These are phyloP conservation scores for Acarospora socialis DNA, from an alignment of 2,329 filamentous ascomycete genomes.

Conservation along the genomic window DNA sequence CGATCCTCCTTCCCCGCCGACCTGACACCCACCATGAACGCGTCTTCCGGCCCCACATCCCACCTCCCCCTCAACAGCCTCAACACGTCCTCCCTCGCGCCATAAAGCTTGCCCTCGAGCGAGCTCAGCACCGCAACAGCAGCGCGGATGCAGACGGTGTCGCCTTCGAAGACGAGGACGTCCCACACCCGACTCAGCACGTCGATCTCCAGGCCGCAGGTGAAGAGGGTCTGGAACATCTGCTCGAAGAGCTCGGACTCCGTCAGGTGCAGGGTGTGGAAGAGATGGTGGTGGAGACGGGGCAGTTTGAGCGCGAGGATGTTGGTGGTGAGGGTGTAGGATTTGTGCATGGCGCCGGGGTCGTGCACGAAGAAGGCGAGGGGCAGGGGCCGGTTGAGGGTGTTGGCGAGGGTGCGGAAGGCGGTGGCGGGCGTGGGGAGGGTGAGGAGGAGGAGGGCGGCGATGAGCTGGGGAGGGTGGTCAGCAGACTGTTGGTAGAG, in stretches of 20 bases:
- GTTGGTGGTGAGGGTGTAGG: conserved; percentile 40
- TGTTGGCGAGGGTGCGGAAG: conserved; percentile 46
- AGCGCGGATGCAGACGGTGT: conserved; percentile 54
- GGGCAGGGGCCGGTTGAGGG: conserved; percentile 46
- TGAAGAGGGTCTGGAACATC: conserved; percentile 39
- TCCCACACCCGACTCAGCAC: conserved; percentile 65
- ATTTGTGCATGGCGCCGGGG: conserved; percentile 38
- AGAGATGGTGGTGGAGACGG: conserved; percentile 38
- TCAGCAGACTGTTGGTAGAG: conserved; percentile 3
- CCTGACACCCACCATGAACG: conserved; percentile 15
- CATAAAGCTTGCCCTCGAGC: conserved; percentile 38
- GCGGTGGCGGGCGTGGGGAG: conserved; percentile 37
- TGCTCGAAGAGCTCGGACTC: conserved; percentile 35
- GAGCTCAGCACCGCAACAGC: conserved; percentile 50
- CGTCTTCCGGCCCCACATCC: conserved; percentile 16
- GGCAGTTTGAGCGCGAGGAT: conserved; percentile 46
- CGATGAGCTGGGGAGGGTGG: conserved; percentile 29
- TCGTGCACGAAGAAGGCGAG: conserved; percentile 48
- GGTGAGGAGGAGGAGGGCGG: conserved; percentile 44
- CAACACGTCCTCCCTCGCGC: conserved; percentile 29
- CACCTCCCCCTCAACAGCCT: conserved; percentile 21
- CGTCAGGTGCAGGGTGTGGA: conserved; percentile 20
- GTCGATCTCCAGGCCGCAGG: conserved; percentile 35
- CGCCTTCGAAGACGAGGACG: conserved; percentile 69
- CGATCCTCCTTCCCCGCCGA: conserved; percentile 24